Base-by-base conservation (phyloP, 441 rosid genomes). In the Erodium trifolium region DNA sequence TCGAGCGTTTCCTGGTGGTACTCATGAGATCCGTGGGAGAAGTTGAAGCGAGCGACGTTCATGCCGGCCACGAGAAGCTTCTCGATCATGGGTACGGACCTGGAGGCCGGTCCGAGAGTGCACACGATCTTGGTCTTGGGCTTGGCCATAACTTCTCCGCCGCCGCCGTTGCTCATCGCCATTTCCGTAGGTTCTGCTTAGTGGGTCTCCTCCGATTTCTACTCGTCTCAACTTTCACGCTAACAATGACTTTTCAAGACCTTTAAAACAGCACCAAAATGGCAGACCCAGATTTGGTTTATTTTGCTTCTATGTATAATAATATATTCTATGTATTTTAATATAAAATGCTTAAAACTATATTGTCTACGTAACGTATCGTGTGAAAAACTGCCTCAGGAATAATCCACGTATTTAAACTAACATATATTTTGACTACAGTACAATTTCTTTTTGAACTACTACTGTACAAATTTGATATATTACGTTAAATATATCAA, bases 41-140 rank as follows among this genome's bases (percentile, higher is more conserved):
- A 92, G 80, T 92, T 92, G 82, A 92, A 92, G 51, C 93, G 83
- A 67, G 98, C 97, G 10, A 90, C 95, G 87, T 88, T 88, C 96
- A 92, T 90, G 67, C 98, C 98, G 3, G 93, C 98, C 63, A 65
- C 79, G 31, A 92, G 79, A 8, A 90, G 86, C 83, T 86, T 92
- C 85, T 92, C 92, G 2, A 81, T 4, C 97, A 87, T 81, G 10
- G 83, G 80, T 6, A 88, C 82, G 19, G 98, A 87, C 76, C 97
- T 80, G 13, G 97, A 90, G 9, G 96, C 89, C 0, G 97, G 97
- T 3, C 98, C 97, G 3, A 90, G 84, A 1, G 97, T 92, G 82
- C 98, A 90, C 4, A 88, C 98, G 75, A 90, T 90, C 87, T 92
- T 92, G 64, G 97, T 90, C 79, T 92, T 92, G 5, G 96, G 83